Evolutionary conservation across 2,329 filamentous ascomycete species (phyloP), one percentile per base, ranked within the genome.

Genomic region (Teratosphaeria epicoccoides): DNA sequence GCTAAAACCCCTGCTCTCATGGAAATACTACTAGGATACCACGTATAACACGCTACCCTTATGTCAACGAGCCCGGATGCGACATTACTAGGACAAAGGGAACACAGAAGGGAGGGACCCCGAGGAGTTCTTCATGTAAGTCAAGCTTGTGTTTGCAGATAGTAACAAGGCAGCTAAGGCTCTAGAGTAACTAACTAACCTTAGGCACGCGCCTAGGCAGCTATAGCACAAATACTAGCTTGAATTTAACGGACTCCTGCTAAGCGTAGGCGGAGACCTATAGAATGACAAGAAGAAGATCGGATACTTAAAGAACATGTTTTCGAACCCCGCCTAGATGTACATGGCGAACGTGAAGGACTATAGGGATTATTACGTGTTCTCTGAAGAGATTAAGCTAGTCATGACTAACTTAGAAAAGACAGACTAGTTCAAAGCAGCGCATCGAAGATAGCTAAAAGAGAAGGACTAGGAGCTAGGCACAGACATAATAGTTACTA

Each of bases 161-260:
- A 56, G 49, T 49, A 56, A 56, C 43, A 46, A 56, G 28, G 12
- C 46, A 45, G 46, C 28, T 12, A 56, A 56, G 37, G 45, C 26
- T 3, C 24, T 56, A 24, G 45, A 56, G 33, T 20, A 44, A 25
- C 46, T 56, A 43, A 53, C 23, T 24, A 49, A 9, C 22, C 22
- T 56, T 26, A 29, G 25, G 14, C 47, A 56, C 26, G 26, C 28
- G 17, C 17, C 20, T 26, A 43, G 49, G 6, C 40, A 56, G 40
- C 46, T 37, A 26, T 53, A 53, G 49, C 49, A 56, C 24, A n/a
- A 56, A 45, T 48, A 54, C 46, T 56, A 56, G 49, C 17, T 56
- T 46, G 46, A 56, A 56, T 56, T 54, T 25, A 24, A 56, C 24
- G 23, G 43, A 54, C 46, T 54, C 24, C 37, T 49, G 49, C 28